Evolutionary conservation across 2,329 filamentous ascomycete genomes (phyloP), one percentile per base, ranked within the genome.

Genomic region (Microsporum ferrugineum): DNA sequence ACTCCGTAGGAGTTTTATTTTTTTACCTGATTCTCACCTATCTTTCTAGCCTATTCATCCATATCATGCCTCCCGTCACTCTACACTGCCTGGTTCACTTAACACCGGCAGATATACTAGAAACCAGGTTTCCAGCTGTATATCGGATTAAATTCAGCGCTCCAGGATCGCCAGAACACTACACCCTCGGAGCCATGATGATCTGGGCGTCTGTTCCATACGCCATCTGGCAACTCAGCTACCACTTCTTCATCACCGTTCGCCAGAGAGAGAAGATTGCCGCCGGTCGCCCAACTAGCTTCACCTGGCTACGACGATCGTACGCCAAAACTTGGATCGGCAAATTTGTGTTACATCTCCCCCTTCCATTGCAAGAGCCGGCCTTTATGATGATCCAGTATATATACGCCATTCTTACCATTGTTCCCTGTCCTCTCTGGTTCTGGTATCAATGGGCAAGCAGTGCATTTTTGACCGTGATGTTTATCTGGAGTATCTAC

Each of bases 361-460:
- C 94, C 0, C 77, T 84, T 1, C 71, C 75, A 2, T 76, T 96
- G 36, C 94, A 99, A 72, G 91, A 96, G 71, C 80, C 88, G 0
- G 88, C 89, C 1, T 99, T 97, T 73, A 99, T 99, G 94, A 66
- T 89, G 65, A 96, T 99, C 62, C 94, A 99, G 73, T 99, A 97
- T 76, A 70, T 73, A 1, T 99, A 97, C 71, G 94, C 94, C 5
- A 82, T 95, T 5, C 76, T 92, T 56, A 99, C 94, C 6, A 97
- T 99, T 87, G 77, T 96, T 5, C 94, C 94, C 0, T 97, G 91
- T 66, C 91, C 92, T 0, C 69, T 99, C 5, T 99, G 94, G 92
- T 96, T 99, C 75, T 88, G 88, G 79, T 94, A 86, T 71, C 84
- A 87, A 51, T 89, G 86, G 81, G 86, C 89, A 0, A 94, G 88